A percentile compares a stretch with the other conserved stretches of the same genome.
phyloP scores from a whole-genome alignment of 768 basidiomycete genomes.

The Hygrophoropsis aurantiaca region DNA sequence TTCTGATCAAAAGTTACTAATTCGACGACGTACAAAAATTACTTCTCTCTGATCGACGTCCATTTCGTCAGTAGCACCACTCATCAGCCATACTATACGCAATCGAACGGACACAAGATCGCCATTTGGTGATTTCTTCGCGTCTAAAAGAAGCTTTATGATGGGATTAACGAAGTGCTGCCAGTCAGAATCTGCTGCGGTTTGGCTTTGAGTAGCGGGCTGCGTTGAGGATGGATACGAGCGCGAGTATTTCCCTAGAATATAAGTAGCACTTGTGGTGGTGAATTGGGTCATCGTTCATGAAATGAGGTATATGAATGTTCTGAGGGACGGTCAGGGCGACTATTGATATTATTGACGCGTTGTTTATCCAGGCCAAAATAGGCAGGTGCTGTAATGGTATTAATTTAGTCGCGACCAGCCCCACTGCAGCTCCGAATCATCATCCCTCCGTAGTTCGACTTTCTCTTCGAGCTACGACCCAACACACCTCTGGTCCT shows the following conservation, averaged over 20 bases:
- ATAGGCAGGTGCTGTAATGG: too few species aligned
- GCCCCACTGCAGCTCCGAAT: too few species aligned
- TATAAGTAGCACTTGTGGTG: conserved; percentile 56
- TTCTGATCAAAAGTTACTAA: conserved; percentile 10
- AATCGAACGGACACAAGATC: conserved; percentile 64
- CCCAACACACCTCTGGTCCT: too few species aligned
- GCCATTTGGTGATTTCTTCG: conserved; percentile 46
- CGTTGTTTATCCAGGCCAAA: too few species aligned
- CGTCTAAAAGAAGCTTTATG: conserved; percentile 62
- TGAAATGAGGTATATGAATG: neutral
- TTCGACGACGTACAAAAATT: conserved; percentile 54
- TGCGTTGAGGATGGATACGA: conserved; percentile 46
- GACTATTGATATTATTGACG: too few species aligned
- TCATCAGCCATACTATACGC: conserved; percentile 64
- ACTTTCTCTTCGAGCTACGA: too few species aligned
- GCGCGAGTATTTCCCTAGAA: conserved; percentile 65
- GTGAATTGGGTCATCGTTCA: conserved; percentile 37
- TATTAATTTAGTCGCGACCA: too few species aligned
- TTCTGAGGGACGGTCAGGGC: neutral
- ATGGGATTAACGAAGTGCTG: conserved; percentile 75
- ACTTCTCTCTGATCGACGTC: conserved; percentile 53
- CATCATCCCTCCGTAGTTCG: too few species aligned
- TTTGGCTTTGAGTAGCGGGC: conserved; percentile 13
- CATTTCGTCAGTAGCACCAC: conserved; percentile 34
- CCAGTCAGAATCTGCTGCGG: conserved; percentile 53